Evolutionary conservation across 2,329 filamentous ascomycete genomes (phyloP).

Genomic region (Colletotrichum theobromicola): DNA sequence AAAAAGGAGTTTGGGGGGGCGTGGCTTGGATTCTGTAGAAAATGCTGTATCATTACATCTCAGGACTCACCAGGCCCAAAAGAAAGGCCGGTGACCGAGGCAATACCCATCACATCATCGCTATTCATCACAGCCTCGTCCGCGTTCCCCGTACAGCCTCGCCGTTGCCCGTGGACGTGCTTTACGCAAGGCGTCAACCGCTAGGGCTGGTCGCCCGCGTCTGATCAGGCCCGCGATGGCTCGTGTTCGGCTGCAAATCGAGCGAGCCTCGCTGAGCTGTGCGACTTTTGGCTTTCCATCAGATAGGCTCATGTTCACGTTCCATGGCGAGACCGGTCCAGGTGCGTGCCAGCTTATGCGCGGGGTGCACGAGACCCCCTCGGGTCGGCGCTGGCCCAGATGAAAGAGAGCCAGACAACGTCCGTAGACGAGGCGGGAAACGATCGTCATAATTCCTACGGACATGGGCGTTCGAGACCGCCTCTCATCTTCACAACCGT

Average conservation of each 20-base stretch:
- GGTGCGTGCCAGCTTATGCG: not conserved
- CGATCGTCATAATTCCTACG: not conserved
- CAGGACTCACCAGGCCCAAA: not conserved
- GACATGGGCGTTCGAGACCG: not conserved
- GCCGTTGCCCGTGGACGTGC: not conserved
- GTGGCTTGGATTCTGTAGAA: not conserved
- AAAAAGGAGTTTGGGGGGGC: not conserved
- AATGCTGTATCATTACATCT: conserved; percentile 7
- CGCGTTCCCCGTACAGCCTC: not conserved
- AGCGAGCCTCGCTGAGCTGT: not conserved
- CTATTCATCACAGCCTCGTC: not conserved
- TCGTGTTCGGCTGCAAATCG: conserved; percentile 1
- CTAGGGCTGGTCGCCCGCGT: not conserved
- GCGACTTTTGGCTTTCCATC: not conserved
- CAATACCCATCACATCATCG: conserved; percentile 7
- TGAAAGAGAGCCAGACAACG: not conserved
- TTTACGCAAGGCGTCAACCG: not conserved
- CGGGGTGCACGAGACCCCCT: not conserved
- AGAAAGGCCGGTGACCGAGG: not conserved
- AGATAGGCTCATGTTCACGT: not conserved
- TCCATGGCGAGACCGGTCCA: not conserved
- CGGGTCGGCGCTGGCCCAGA: not conserved
- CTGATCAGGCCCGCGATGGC: not conserved
- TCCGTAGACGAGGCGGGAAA: not conserved
- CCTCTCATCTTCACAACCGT: not conserved